A percentile compares a stretch with the other conserved stretches of the same genome.
These are phyloP conservation scores for Quercus lobata DNA, from an alignment of 331 rosid species.

Conservation along the genomic window DNA sequence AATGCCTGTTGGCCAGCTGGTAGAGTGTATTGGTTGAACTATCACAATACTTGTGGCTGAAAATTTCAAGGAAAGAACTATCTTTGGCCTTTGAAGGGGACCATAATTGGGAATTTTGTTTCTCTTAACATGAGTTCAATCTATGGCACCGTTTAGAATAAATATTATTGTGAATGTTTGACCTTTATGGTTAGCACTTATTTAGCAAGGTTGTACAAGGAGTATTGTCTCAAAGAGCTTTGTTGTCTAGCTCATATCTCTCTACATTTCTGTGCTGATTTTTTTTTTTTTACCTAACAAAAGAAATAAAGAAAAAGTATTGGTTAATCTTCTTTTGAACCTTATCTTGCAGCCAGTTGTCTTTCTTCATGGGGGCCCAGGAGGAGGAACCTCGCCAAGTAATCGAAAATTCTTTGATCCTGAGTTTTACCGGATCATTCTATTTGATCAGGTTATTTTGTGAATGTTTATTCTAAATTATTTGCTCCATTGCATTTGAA, in stretches of 20 bases:
- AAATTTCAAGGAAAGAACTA: not conserved
- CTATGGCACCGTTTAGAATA: not conserved
- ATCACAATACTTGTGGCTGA: not conserved
- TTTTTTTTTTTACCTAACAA: not conserved
- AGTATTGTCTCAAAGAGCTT: not conserved
- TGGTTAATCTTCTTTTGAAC: slow-evolving; percentile 11
- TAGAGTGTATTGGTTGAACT: not conserved
- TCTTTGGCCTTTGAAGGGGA: not conserved
- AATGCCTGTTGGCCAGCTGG: not conserved
- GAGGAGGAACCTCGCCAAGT: slow-evolving; percentile 87
- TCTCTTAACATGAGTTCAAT: not conserved
- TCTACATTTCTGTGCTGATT: not conserved
- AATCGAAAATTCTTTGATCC: slow-evolving; percentile 88
- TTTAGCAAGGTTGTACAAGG: not conserved
- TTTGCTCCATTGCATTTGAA: not conserved
- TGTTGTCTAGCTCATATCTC: not conserved
- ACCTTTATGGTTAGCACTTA: not conserved
- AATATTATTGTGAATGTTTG: not conserved
- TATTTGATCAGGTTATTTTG: slow-evolving; percentile 82
- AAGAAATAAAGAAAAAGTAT: not conserved
- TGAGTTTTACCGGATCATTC: slow-evolving; percentile 64
- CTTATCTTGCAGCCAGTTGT: slow-evolving; percentile 71
- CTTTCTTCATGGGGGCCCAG: slow-evolving; percentile 96
- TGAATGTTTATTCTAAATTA: slow-evolving; percentile 10
- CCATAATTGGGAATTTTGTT: no score